phyloP scores from a whole-genome alignment of 2,329 filamentous ascomycete species.

The Colletotrichum nymphaeae region DNA sequence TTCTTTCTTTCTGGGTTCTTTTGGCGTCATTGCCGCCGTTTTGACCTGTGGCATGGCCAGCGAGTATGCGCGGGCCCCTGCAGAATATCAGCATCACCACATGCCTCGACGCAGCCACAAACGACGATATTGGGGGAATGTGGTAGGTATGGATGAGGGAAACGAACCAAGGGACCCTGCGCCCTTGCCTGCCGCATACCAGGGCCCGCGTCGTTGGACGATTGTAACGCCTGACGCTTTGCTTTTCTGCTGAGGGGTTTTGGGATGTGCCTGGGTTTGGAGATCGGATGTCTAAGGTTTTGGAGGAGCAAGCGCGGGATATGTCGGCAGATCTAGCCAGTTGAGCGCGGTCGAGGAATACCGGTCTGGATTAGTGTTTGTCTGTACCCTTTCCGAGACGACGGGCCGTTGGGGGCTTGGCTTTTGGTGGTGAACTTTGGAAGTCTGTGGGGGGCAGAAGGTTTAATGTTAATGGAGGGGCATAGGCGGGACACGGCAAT shows the following conservation, averaged over 20 bases:
- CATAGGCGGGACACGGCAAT: not conserved
- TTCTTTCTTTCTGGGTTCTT: not conserved
- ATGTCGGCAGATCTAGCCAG: not conserved
- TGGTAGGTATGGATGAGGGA: not conserved
- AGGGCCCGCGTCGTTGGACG: not conserved
- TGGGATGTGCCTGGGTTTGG: not conserved
- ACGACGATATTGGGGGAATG: not conserved
- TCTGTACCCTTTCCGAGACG: not conserved
- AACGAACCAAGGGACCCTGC: not conserved
- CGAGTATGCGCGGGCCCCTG: not conserved
- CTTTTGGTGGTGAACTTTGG: not conserved
- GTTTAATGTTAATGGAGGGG: not conserved
- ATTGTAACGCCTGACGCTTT: not conserved
- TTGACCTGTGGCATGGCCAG: not conserved
- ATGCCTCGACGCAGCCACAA: not conserved
- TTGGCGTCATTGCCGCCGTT: not conserved
- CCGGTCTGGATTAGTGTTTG: not conserved
- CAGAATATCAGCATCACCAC: not conserved
- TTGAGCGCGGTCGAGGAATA: not conserved
- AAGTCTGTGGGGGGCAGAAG: not conserved
- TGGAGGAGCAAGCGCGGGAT: not conserved
- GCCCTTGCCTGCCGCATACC: too few relatives aligned
- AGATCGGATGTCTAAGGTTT: not conserved
- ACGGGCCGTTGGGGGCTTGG: not conserved
- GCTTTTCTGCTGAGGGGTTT: not conserved